These are phyloP conservation scores for Sugiyamaella novakii DNA, from an alignment of 1,139 yeast species.

Conservation along the genomic window DNA sequence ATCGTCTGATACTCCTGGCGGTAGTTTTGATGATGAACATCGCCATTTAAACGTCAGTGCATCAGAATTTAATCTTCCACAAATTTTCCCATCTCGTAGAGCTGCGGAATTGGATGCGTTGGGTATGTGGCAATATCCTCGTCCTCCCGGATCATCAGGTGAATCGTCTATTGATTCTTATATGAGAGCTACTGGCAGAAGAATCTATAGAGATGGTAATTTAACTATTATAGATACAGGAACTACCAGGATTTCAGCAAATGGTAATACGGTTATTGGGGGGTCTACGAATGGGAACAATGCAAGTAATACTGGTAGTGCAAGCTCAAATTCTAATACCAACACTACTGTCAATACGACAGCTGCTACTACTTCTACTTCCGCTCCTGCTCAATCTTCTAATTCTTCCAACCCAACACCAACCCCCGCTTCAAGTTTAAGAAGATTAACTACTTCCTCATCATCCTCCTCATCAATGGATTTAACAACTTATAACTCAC, in stretches of 20 bases:
- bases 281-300: neutral
- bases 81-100: slow-evolving; percentile 33
- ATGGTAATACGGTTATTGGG: slow-evolving; percentile 4
- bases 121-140: slow-evolving; percentile 16
- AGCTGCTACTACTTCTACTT: neutral
- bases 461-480: neutral
- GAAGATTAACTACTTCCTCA: slow-evolving; percentile 1
- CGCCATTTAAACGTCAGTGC: slow-evolving; percentile 12
- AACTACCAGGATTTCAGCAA: neutral
- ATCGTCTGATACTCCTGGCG: slow-evolving; percentile 6
- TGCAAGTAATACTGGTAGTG: neutral
- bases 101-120: slow-evolving; percentile 32
- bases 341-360: neutral
- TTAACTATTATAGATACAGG: slow-evolving; percentile 4
- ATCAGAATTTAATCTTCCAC: slow-evolving; percentile 28
- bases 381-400: neutral
- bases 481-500: neutral
- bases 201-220: slow-evolving; percentile 12
- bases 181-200: slow-evolving; percentile 3
- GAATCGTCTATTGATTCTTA: slow-evolving; percentile 1
- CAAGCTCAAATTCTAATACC: neutral
- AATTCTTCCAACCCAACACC: neutral
- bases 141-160: slow-evolving; percentile 4
- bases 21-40: slow-evolving; percentile 6
- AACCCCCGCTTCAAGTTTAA: neutral